phyloP scores from a whole-genome alignment of 176 grass and related monocot species.

The Poa pratensis region DNA sequence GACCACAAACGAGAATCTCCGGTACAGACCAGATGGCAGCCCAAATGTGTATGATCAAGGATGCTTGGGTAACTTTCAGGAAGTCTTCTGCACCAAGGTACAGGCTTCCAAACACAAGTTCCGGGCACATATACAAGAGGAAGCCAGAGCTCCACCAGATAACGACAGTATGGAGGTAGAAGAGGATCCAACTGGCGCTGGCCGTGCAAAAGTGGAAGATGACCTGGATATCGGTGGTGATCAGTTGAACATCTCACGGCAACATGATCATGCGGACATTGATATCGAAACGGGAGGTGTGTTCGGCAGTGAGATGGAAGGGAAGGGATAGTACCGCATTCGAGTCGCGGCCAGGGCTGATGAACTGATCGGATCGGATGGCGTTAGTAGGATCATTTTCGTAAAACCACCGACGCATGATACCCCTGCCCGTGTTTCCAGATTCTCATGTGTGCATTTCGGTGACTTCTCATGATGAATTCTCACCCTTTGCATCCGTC shows the following conservation, averaged over 20 bases:
- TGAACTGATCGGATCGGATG: not conserved
- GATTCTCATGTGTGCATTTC: conserved; percentile 13
- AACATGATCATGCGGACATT: conserved; percentile 55
- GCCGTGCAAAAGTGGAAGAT: conserved; percentile 72
- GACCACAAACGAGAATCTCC: conserved; percentile 92
- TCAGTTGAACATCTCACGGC: conserved; percentile 68
- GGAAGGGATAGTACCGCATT: not conserved
- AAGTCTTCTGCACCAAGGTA: conserved; percentile 60
- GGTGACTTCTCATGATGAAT: not conserved
- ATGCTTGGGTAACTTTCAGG: conserved; percentile 65
- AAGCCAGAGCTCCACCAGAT: conserved; percentile 43
- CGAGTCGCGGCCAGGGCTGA: conserved; percentile 21
- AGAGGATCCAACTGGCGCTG: conserved; percentile 45
- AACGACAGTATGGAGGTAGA: conserved; percentile 44
- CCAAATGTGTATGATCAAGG: conserved; percentile 67
- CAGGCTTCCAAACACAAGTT: conserved; percentile 74
- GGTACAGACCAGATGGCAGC: conserved; percentile 45
- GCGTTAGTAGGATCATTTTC: conserved; percentile 38
- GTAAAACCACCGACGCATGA: conserved; percentile 27
- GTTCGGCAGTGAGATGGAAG: conserved; percentile 42
- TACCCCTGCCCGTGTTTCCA: not conserved
- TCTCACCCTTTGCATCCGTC: not conserved
- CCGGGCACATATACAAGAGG: conserved; percentile 51
- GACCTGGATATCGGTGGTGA: conserved; percentile 68
- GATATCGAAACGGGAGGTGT: conserved; percentile 52